Conservation (phyloP, 140 eudicot species). For the Stevia rebaudiana region DNA sequence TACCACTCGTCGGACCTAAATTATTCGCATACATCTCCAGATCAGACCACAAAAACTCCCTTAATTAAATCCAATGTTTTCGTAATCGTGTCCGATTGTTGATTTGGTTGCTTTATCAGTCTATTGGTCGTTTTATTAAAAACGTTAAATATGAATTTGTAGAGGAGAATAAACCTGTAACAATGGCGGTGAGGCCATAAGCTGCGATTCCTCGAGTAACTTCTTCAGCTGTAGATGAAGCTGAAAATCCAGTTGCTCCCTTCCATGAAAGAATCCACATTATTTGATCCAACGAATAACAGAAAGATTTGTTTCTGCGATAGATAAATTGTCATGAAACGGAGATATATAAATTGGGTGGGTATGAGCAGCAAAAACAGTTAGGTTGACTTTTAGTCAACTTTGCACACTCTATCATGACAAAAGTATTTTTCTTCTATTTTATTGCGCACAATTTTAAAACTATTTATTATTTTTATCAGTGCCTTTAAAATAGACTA, state of each 20-base stretch:
- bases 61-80: background rate
- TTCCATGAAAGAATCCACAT: slow-evolving; percentile 42
- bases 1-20: slow-evolving; percentile 85
- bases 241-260: slow-evolving; percentile 65
- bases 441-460: no score
- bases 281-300: no score
- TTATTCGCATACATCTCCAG: background rate
- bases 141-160: no score
- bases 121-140: no score
- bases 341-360: slow-evolving; percentile 9
- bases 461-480: no score
- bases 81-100: no score
- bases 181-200: slow-evolving; percentile 57
- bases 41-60: background rate
- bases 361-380: background rate
- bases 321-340: background rate
- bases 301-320: no score
- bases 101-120: no score
- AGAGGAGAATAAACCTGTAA: slow-evolving; percentile 41
- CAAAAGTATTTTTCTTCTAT: background rate
- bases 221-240: slow-evolving; percentile 52
- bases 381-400: slow-evolving; percentile 23
- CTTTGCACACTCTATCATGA: background rate
- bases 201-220: slow-evolving; percentile 59
- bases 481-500: no score